These are phyloP conservation scores for Cajanus cajan DNA, from an alignment of 306 rosid species.

Conservation along the genomic window DNA sequence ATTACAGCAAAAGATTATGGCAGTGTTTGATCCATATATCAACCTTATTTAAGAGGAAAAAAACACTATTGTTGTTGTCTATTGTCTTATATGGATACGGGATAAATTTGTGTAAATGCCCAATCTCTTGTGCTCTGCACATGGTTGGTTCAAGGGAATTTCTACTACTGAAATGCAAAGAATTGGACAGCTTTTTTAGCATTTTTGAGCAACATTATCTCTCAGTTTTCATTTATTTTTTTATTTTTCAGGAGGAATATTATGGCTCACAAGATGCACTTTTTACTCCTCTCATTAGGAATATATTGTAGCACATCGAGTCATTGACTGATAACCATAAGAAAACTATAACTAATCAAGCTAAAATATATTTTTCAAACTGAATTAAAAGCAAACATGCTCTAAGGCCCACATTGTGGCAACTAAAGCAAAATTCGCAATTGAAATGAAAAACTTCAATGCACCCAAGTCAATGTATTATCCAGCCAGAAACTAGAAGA, in stretches of 20 bases:
- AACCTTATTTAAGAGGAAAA: not conserved
- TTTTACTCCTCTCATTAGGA: not conserved
- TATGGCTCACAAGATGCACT: not conserved
- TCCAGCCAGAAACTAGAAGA: not conserved
- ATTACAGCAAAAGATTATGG: not conserved
- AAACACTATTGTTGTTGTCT: not conserved
- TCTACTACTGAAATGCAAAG: not conserved
- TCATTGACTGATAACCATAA: not conserved
- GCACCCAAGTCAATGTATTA: not conserved
- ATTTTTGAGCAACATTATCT: not conserved
- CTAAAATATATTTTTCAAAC: not conserved
- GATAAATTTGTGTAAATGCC: not conserved
- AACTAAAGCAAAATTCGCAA: not conserved
- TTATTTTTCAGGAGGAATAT: not conserved
- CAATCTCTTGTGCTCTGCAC: not conserved
- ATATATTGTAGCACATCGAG: not conserved
- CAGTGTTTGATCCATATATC: not conserved
- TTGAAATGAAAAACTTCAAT: not conserved
- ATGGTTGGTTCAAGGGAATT: not conserved
- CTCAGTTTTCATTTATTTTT: not conserved
- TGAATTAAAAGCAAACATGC: not conserved
- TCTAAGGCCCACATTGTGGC: not conserved
- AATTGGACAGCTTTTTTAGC: not conserved
- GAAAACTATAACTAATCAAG: not conserved
- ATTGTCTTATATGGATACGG: not conserved